Evolutionary conservation across 805 yeast species (phyloP).

Genomic region (Lachancea kluyveri): DNA sequence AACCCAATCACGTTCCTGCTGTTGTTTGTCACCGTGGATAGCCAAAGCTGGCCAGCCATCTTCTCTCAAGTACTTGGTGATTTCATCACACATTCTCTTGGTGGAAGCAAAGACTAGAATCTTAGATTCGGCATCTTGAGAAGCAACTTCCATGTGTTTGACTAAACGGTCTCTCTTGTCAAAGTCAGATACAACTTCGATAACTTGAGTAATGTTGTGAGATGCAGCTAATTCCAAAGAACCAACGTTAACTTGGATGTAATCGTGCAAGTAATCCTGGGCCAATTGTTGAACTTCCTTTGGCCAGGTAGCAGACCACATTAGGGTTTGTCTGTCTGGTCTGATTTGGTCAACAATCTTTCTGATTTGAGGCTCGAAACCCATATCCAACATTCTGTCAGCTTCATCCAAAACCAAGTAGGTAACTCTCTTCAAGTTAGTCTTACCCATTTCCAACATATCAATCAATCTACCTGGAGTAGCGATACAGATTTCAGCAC

Average conservation of each 20-base stretch:
- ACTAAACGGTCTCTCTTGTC: constrained; percentile 90
- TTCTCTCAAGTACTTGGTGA: constrained; percentile 82
- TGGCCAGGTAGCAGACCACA: constrained; percentile 99
- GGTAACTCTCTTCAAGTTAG: constrained; percentile 93
- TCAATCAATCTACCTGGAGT: constrained; percentile 99
- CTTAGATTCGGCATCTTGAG: constrained; percentile 65
- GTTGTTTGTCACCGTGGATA: constrained; percentile 97
- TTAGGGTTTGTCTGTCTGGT: constrained; percentile 98
- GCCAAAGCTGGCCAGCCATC: constrained; percentile 99
- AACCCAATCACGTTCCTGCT: constrained; percentile 98
- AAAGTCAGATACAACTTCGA: constrained; percentile 84
- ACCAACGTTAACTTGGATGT: constrained; percentile 95
- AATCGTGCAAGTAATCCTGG: constrained; percentile 83
- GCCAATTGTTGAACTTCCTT: constrained; percentile 93
- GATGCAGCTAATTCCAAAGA: constrained; percentile 94
- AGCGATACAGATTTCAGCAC: constrained; percentile 93
- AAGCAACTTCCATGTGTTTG: constrained; percentile 77
- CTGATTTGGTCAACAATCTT: constrained; percentile 96
- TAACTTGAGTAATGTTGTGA: constrained; percentile 88
- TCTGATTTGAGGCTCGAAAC: constrained; percentile 99
- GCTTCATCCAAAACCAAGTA: constrained; percentile 98
- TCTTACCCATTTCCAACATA: constrained; percentile 91
- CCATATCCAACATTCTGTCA: constrained; percentile 99
- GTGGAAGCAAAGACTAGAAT: constrained; percentile 90
- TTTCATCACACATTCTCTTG: constrained; percentile 95